Evolutionary conservation across 2,329 filamentous ascomycete species (phyloP), one percentile per base, ranked within the genome.

Genomic region (Orbilia blumenaviensis): DNA sequence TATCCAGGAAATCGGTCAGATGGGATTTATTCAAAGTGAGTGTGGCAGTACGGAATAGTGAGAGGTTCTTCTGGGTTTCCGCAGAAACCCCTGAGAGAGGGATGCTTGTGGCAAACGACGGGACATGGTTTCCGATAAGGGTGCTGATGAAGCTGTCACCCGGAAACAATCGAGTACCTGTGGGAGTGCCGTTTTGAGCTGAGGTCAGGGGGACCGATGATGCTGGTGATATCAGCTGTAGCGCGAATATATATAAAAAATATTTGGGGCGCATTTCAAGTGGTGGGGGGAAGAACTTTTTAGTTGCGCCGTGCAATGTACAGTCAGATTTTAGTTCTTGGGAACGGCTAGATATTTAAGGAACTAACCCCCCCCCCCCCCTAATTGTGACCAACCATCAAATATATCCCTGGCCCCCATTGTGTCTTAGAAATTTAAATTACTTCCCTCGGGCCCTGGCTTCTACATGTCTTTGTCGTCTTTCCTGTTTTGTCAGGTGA

Each of bases 21-120:
- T 58, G 21, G 9, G 67, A 60, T 23, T 48, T 1, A 38, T 64
- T 66, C 1, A 42, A 7, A 4, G 36, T 12, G 14, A 72, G 50
- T 8, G 60, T 36, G 3, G 67, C 60, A 23, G 10, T 52, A n/a
- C 67, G 67, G 58, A 72, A 72, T 16, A 48, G 27, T 1, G 58
- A 25, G 2, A 72, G 60, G 10, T 66, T 52, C 3, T 32, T 38
- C 12, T 21, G 46, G 21, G 67, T 60, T 23, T 38, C 52, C 21
- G 60, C 8, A 16, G 58, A 42, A 14, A 23, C 12, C 5, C 23
- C 48, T 2, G 38, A 14, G 12, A 72, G 60, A 27, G 48, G 48
- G 7, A 72, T 66, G 16, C 46, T 60, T 2, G 27, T 50, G 1
- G 67, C 67, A 23, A 72, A 72, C 25, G 58, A 64, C 0, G 48